Percentiles rank a stretch among this genome's conserved stretches.
Evolutionary conservation across 225 moss, liverwort and hornwort species (phyloP).

Genomic region (Bryum argenteum): DNA sequence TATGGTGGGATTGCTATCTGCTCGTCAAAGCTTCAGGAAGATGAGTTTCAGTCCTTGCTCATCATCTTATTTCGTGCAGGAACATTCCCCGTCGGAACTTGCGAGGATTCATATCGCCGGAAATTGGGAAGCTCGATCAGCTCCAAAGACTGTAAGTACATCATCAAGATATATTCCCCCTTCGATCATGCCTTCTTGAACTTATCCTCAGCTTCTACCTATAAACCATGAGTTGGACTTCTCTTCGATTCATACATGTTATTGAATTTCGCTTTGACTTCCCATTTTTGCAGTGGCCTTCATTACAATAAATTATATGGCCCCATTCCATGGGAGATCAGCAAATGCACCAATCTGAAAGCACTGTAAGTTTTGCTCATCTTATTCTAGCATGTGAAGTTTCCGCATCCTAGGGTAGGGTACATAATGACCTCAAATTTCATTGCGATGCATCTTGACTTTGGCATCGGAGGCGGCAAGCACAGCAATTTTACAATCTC

Average conservation of each 20-base stretch:
- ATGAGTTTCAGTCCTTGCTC: not conserved
- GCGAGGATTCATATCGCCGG: conserved; percentile 78
- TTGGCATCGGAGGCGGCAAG: not conserved
- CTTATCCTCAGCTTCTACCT: not conserved
- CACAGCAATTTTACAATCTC: not conserved
- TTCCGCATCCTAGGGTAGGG: not conserved
- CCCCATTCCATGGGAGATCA: conserved; percentile 69
- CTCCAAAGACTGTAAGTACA: conserved; percentile 74
- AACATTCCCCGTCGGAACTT: conserved; percentile 74
- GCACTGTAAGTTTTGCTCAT: conserved; percentile 64
- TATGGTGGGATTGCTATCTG: not conserved
- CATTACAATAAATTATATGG: conserved; percentile 79
- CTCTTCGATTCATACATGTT: not conserved
- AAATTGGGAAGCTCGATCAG: conserved; percentile 74
- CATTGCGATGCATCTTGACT: not conserved
- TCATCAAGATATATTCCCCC: not conserved
- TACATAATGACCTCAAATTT: not conserved
- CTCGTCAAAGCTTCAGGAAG: not conserved
- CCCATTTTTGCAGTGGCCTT: conserved; percentile 60
- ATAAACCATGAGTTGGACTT: not conserved
- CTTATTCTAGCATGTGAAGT: not conserved
- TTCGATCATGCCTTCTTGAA: not conserved
- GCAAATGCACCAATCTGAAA: conserved; percentile 56
- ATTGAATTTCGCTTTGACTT: conserved; percentile 3
- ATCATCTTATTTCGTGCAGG: conserved; percentile 34